Evolutionary conservation across 495 filamentous ascomycete genomes (phyloP), one percentile per base, ranked within the genome.

Genomic region (Barbatosphaeria neglecta): DNA sequence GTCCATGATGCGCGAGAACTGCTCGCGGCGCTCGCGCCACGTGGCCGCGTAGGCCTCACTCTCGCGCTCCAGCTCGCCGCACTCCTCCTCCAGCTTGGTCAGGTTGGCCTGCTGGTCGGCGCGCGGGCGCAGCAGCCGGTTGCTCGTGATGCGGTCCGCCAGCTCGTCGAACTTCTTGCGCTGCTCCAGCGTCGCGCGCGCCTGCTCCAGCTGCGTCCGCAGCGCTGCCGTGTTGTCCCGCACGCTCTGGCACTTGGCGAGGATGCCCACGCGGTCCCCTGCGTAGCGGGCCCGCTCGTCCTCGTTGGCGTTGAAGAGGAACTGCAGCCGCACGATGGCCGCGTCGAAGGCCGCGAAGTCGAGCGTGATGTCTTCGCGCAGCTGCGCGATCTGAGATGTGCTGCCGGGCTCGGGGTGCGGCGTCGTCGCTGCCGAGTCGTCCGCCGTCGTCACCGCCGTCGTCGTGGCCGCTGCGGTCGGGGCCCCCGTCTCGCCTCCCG

Each of bases 271-370:
- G 50, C 90, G 89, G 60, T 92, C 86, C 3, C 76, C 72, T 18
- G 80, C 82, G 61, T 97, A 99, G 4, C 88, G 81, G 53, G 87
- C 78, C 18, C 94, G 82, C 63, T 99, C 92, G 38, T 75, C 76
- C 45, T 74, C 74, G 63, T 97, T 95, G 58, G 86, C 92, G 2
- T 76, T 83, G 17, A 81, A 72, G 2, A 95, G 77, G 56, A 95
- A 83, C 55, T 97, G 92, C 31, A 95, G 83, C 43, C 92, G 87
- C 22, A 82, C 77, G 52, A 97, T 83, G 61, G 79, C 85, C 60
- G 78, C 83, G 62, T 95, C 87, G 60, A 97, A 90, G 33, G 85
- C 81, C 17, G 84, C 83, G 56, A 97, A 92, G 67, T 99, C 92
- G 43, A 95, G 76, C 1, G 84, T 76, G 15, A 90, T 76, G 55